Base-by-base conservation (phyloP, 306 rosid genomes). In the Carpinus fangiana region DNA sequence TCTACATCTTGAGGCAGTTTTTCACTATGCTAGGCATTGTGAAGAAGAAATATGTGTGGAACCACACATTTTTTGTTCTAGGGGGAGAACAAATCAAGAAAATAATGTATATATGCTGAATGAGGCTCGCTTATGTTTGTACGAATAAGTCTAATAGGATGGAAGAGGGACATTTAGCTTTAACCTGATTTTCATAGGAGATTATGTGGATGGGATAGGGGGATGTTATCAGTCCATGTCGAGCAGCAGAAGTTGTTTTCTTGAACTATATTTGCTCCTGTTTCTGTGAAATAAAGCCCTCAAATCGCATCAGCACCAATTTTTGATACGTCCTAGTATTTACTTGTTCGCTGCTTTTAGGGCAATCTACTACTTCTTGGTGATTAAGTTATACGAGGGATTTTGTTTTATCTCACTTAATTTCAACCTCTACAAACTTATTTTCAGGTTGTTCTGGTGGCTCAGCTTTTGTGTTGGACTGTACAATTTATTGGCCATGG, bases 401-500 rank as follows among this genome's bases (percentile, higher is more conserved):
- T 41, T 26, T 51, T 41, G 34, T 70, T 80, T 73, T 76, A 7
- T 65, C 57, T 31, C 16, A 61, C 50, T 57, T 59, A 12, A 10
- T 59, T 53, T 74, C 50, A 53, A 78, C 59, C 23, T 59, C 62
- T 46, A 70, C 38, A 51, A 54, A 52, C 10, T 66, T 46, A 17
- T 82, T 73, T 76, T 11, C 82, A 92, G 96, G 91, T 94, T 85
- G 96, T 92, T 69, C 76, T 90, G 73, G 93, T 88, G 62, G 80
- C 83, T 72, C 97, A 92, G 79, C 18, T 92, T 20, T 87, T 94
- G 38, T 90, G 94, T 80, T 94, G 98, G 97, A 86, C 84, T 2
- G 88, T 83, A 48, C 97, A 92, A 75, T 94, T 94, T 74, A 84
- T 94, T 56, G 96, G 97, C 73, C 98, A 94, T 74, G 94, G 94